Evolutionary conservation across 2,329 filamentous ascomycete species (phyloP), one percentile per base, ranked within the genome.

Genomic region (Ilyonectria mors-panacis): DNA sequence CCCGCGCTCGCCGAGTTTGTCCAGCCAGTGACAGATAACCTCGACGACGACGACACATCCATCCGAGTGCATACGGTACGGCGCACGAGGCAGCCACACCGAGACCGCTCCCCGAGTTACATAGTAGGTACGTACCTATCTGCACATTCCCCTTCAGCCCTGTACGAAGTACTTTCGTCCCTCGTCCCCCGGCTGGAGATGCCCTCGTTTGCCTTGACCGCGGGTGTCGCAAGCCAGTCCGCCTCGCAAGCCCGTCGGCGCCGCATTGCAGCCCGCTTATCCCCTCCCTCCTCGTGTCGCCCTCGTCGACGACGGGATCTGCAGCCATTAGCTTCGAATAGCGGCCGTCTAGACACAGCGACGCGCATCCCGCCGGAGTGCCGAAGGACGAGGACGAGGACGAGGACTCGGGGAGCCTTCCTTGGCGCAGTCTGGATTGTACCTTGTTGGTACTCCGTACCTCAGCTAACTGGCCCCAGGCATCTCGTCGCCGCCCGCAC

Each of bases 241-340:
- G 30, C 47, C 33, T 13, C 26, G 35, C 33, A 54, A 56, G 47
- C 47, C 55, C 55, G 42, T 54, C 53, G 30, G 59, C 28, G 59
- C 59, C 53, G 58, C 59, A 66, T 44, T 58, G 30, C 48, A 53
- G 59, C 58, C 53, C 50, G 56, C 63, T 61, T 60, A 45, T 45
- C 28, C 10, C 35, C 19, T 33, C 50, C 26, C 44, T 10, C n/a
- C 30, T 21, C 59, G 13, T 42, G 58, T 54, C 54, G 50, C 50
- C 17, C 4, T 60, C 37, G 42, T 44, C 45, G 44, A 51, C 45
- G 44, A 51, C 33, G 51, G 57, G 61, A 67, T 64, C 51, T 67
- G 61, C 65, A 57, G 56, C 30, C 37, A 51, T 57, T 67, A 65
- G 65, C 57, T 59, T 48, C 50, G 28, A 59, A 53, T 67, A 67